Conservation (phyloP, 169 alveolate species). For the Cystoisospora suis region DNA sequence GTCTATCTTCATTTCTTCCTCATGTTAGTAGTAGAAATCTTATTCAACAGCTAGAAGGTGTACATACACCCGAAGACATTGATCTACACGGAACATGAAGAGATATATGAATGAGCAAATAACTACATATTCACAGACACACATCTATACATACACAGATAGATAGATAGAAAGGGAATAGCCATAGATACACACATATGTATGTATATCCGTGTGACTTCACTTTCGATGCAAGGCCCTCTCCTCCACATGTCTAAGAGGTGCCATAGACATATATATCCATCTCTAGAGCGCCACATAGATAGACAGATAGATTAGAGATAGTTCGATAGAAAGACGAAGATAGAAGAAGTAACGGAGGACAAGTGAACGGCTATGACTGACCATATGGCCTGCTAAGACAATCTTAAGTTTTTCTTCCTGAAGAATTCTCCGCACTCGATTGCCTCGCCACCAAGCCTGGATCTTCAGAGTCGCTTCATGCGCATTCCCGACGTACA, state of each 20-base stretch:
- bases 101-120: too few relatives aligned
- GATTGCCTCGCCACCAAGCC: conserved; percentile 74
- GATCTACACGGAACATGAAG: too few relatives aligned
- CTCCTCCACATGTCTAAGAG: too few relatives aligned
- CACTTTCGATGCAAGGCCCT: too few relatives aligned
- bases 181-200: too few relatives aligned
- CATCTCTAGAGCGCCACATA: background rate
- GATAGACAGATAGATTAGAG: background rate
- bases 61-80: too few relatives aligned
- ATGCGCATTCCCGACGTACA: conserved; percentile 29
- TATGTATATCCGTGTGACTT: too few relatives aligned
- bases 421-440: conserved; percentile 71
- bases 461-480: conserved; percentile 66
- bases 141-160: background rate
- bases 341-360: background rate
- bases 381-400: conserved; percentile 65
- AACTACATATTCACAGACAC: background rate
- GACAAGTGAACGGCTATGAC: background rate
- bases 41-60: too few relatives aligned
- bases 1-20: too few relatives aligned
- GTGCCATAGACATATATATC: background rate
- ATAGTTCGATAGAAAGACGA: background rate
- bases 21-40: too few relatives aligned
- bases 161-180: too few relatives aligned
- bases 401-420: conserved; percentile 70